Percentiles rank a stretch among this genome's conserved stretches.
phyloP scores from a whole-genome alignment of 805 yeast genomes.

The Kodamaea lidongshanica region DNA sequence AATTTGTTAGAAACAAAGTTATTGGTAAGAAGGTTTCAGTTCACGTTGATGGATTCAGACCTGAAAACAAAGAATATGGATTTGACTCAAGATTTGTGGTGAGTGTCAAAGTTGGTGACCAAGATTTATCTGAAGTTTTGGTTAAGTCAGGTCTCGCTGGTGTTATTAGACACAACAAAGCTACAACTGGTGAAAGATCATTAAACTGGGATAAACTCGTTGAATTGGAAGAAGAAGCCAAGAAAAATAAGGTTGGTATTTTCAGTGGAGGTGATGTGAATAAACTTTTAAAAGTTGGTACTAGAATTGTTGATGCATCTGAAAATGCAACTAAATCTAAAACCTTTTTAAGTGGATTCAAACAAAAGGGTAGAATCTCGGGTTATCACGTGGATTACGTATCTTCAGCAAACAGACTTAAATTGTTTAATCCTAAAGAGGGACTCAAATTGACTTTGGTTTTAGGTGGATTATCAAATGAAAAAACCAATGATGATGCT shows the following conservation, averaged over 20 bases:
- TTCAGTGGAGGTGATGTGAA: constrained; percentile 37
- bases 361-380: constrained; percentile 55
- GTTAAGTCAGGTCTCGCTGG: constrained; percentile 66
- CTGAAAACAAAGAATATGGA: constrained; percentile 46
- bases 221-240: constrained; percentile 61
- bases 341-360: constrained; percentile 64
- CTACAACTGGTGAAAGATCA: constrained; percentile 60
- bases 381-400: constrained; percentile 68
- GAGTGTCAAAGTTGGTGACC: constrained; percentile 47
- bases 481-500: constrained; percentile 41
- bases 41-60: constrained; percentile 58
- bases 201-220: constrained; percentile 71
- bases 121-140: constrained; percentile 55
- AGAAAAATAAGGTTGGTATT: constrained; percentile 54
- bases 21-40: constrained; percentile 69
- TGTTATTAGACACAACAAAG: constrained; percentile 74
- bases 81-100: constrained; percentile 65
- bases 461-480: constrained; percentile 63
- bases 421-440: constrained; percentile 64
- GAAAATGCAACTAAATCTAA: constrained; percentile 67
- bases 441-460: constrained; percentile 63
- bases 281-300: constrained; percentile 49
- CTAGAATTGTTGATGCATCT: constrained; percentile 71
- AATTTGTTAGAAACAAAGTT: constrained; percentile 58
- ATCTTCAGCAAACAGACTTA: constrained; percentile 59